Conservation (phyloP, 2,329 filamentous ascomycete species). For the Fusarium annulatum region DNA sequence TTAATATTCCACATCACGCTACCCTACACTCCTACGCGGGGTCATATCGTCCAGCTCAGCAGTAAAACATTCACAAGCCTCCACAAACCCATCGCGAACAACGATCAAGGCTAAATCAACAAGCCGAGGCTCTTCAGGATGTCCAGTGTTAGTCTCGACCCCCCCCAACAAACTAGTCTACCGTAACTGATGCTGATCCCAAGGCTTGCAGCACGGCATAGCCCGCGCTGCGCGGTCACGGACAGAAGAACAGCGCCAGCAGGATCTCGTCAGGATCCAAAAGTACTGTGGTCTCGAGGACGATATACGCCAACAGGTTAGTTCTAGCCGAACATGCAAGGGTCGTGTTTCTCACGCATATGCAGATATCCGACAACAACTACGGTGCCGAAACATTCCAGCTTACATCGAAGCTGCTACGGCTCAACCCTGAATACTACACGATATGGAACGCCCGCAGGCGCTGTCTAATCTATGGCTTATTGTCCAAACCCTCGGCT, state of each 20-base stretch:
- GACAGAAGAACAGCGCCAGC: slow-evolving; percentile 76
- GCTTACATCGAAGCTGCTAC: slow-evolving; percentile 77
- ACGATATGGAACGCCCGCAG: slow-evolving; percentile 92
- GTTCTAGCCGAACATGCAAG: not conserved
- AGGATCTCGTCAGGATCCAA: slow-evolving; percentile 79
- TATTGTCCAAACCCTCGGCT: slow-evolving; percentile 65
- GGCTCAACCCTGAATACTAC: slow-evolving; percentile 88
- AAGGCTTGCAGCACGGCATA: slow-evolving; percentile 77
- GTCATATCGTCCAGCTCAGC: not conserved
- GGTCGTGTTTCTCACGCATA: slow-evolving; percentile 27
- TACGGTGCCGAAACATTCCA: slow-evolving; percentile 69
- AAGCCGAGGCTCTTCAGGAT: slow-evolving; percentile 27
- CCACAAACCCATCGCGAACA: not conserved
- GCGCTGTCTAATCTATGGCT: slow-evolving; percentile 70
- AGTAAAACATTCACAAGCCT: slow-evolving; percentile 5
- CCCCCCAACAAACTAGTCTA: not conserved
- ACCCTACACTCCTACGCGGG: slow-evolving; percentile 26
- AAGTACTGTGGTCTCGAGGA: slow-evolving; percentile 79
- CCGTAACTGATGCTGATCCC: slow-evolving; percentile 43
- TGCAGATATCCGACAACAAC: slow-evolving; percentile 55
- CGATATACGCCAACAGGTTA: slow-evolving; percentile 73
- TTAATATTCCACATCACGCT: not conserved
- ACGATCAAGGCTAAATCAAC: not conserved
- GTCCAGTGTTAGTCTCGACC: slow-evolving; percentile 37
- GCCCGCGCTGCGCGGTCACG: slow-evolving; percentile 71